Evolutionary conservation across 2,329 filamentous ascomycete genomes (phyloP).

Genomic region (Colletotrichum salicis): DNA sequence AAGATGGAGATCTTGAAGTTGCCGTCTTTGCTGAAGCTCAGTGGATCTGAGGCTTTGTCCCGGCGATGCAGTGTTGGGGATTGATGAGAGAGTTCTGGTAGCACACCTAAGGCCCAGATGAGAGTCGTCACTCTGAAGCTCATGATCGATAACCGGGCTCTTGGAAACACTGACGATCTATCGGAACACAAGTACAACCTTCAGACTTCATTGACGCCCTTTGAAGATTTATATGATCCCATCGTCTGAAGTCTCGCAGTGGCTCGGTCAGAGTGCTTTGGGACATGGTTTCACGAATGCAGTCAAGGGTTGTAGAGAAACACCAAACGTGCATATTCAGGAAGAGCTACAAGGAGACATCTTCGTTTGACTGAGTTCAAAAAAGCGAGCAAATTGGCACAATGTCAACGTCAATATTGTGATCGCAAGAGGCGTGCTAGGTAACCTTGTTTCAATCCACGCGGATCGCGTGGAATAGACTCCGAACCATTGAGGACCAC

Average conservation of each 20-base stretch:
- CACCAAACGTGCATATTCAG: background rate
- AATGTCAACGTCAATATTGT: background rate
- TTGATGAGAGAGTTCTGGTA: conserved; percentile 3
- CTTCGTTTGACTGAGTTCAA: background rate
- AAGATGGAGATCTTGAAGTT: conserved; percentile 70
- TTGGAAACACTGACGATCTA: background rate
- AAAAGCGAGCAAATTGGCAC: background rate
- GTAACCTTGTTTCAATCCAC: background rate
- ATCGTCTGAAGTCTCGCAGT: conserved; percentile 13
- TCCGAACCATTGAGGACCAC: no score
- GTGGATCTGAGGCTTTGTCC: conserved; percentile 29
- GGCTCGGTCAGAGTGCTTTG: conserved; percentile 4
- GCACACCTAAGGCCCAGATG: background rate
- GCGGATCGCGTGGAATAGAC: background rate
- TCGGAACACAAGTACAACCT: background rate
- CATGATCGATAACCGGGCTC: background rate
- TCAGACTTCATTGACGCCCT: background rate
- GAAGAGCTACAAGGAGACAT: background rate
- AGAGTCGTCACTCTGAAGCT: background rate
- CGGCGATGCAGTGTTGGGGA: background rate
- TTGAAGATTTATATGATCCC: conserved; percentile 10
- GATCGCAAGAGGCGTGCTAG: background rate
- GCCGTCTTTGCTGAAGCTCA: conserved; percentile 54
- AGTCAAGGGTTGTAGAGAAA: background rate
- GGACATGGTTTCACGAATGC: conserved; percentile 19